Evolutionary conservation across 805 yeast genomes (phyloP).

Genomic region (Ogataea ganodermae): DNA sequence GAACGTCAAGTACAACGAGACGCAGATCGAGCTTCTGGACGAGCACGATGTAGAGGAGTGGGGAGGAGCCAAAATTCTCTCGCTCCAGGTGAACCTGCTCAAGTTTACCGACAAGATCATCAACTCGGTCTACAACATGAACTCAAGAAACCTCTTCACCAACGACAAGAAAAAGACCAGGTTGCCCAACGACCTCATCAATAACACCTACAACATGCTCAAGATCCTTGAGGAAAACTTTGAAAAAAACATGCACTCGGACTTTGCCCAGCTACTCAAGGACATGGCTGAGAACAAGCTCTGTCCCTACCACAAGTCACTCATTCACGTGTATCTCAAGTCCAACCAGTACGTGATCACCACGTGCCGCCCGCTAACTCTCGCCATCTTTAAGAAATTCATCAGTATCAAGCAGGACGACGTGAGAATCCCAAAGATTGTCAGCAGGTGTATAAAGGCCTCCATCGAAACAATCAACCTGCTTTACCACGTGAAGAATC

Average conservation of each 20-base stretch:
- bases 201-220: constrained; percentile 23
- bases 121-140: constrained; percentile 36
- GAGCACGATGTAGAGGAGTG: constrained; percentile 33
- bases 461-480: constrained; percentile 36
- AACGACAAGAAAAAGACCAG: constrained; percentile 22
- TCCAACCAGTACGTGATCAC: constrained; percentile 40
- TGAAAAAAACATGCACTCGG: constrained; percentile 21
- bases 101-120: constrained; percentile 35
- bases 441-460: constrained; percentile 34
- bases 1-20: constrained; percentile 36
- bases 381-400: constrained; percentile 38
- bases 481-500: constrained; percentile 29
- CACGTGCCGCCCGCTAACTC: constrained; percentile 38
- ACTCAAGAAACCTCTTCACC: constrained; percentile 27
- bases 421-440: constrained; percentile 29
- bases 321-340: constrained; percentile 37
- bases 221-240: constrained; percentile 28
- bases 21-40: constrained; percentile 34
- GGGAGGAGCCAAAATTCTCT: constrained; percentile 32
- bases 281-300: constrained; percentile 23
- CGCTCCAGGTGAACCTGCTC: constrained; percentile 29
- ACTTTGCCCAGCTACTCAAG: constrained; percentile 23
- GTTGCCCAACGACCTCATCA: constrained; percentile 22
- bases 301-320: constrained; percentile 21
- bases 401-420: constrained; percentile 20